These are phyloP conservation scores for Ophiostoma sp. DNA, from an alignment of 2,329 filamentous ascomycete genomes.

Conservation along the genomic window DNA sequence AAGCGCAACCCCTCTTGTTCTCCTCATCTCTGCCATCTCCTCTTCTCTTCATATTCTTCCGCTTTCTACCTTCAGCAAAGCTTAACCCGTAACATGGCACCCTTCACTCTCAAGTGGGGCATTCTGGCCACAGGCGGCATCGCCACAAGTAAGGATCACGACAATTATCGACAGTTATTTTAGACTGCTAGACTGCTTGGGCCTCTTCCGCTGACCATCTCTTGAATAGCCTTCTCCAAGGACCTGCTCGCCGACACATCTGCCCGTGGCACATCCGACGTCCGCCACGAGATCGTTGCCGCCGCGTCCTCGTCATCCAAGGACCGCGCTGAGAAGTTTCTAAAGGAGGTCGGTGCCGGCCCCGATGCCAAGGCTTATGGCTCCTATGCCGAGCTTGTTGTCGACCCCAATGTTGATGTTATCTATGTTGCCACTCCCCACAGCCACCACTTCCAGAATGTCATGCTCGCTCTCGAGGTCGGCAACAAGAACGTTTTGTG, in stretches of 20 bases:
- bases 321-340: conserved; percentile 64
- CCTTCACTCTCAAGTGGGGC: conserved; percentile 52
- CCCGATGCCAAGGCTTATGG: conserved; percentile 64
- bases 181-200: background rate
- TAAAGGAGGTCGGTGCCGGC: conserved; percentile 65
- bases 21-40: background rate
- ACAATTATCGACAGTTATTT: background rate
- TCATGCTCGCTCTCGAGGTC: conserved; percentile 74
- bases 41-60: background rate
- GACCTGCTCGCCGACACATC: conserved; percentile 72
- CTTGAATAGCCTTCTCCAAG: conserved; percentile 57
- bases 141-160: conserved; percentile 45
- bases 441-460: conserved; percentile 89
- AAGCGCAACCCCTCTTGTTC: background rate
- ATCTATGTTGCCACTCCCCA: conserved; percentile 87
- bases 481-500: conserved; percentile 79
- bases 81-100: conserved; percentile 27
- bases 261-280: conserved; percentile 62
- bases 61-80: background rate
- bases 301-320: conserved; percentile 73
- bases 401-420: conserved; percentile 73
- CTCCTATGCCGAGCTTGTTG: conserved; percentile 75
- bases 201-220: background rate
- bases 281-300: conserved; percentile 71
- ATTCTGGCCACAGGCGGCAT: conserved; percentile 58